Percentiles rank a stretch among this genome's conserved stretches.
Evolutionary conservation across 768 basidiomycete species (phyloP).

Genomic region (Thelephora aurantiotincta): DNA sequence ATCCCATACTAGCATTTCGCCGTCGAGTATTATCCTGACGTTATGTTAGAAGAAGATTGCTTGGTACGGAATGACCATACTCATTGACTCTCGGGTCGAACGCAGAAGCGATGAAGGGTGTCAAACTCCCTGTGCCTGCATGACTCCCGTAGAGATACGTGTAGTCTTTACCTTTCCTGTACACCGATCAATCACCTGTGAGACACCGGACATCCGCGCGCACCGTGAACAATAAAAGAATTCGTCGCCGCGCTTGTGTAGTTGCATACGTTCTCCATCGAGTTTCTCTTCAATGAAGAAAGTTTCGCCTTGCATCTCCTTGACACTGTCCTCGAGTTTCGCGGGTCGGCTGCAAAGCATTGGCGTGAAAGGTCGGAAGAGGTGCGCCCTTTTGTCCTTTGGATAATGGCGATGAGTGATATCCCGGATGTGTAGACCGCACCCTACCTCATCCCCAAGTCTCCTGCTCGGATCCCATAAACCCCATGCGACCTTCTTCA

Average conservation of each 20-base stretch:
- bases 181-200: neutral
- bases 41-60: neutral
- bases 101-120: constrained; percentile 67
- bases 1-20: constrained; percentile 99
- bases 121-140: constrained; percentile 72
- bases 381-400: constrained; percentile 72
- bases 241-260: constrained; percentile 85
- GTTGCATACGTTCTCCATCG: constrained; percentile 91
- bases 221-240: constrained; percentile 90
- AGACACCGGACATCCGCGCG: constrained; percentile 8
- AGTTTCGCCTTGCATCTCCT: constrained; percentile 61
- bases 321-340: constrained; percentile 69
- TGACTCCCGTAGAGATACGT: constrained; percentile 86
- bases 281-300: constrained; percentile 96
- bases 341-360: constrained; percentile 91
- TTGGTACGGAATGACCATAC: constrained; percentile 29
- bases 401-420: neutral
- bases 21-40: constrained; percentile 80
- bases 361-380: constrained; percentile 82
- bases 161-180: constrained; percentile 82
- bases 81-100: constrained; percentile 69
- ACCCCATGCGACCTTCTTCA: constrained; percentile 87
- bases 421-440: neutral
- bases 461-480: constrained; percentile 65
- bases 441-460: constrained; percentile 42